phyloP scores from a whole-genome alignment of 352 stramenopile species.

The Phytophthora rubi region DNA sequence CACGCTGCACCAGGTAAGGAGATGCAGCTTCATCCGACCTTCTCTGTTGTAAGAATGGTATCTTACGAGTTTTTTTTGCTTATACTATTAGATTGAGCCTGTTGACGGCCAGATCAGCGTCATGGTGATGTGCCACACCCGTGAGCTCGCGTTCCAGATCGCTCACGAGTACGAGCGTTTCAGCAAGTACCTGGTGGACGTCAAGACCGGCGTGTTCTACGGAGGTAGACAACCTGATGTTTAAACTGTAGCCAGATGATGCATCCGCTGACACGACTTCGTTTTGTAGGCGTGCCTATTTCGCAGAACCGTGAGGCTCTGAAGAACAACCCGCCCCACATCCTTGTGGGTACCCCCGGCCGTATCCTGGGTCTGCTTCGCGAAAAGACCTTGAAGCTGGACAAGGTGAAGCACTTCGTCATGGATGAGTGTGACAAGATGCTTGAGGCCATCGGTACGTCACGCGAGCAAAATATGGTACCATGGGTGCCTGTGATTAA shows the following conservation, averaged over 20 bases:
- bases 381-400: conserved; percentile 98
- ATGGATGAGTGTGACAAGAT: conserved; percentile 99
- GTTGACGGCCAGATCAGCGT: conserved; percentile 94
- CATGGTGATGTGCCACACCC: conserved; percentile 99
- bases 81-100: conserved; percentile 76
- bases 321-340: conserved; percentile 97
- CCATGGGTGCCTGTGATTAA: neutral
- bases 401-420: conserved; percentile 99
- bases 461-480: neutral
- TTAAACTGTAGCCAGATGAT: neutral
- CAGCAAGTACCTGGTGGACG: conserved; percentile 97
- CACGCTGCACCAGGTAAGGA: conserved; percentile 97
- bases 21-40: neutral
- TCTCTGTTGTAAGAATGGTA: conserved; percentile 3
- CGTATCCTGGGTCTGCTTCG: conserved; percentile 90
- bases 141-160: conserved; percentile 99
- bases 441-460: conserved; percentile 95
- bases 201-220: conserved; percentile 98
- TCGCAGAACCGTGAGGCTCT: conserved; percentile 95
- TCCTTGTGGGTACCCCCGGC: conserved; percentile 98
- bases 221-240: conserved; percentile 63
- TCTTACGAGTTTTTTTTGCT: conserved; percentile 14
- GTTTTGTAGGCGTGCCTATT: conserved; percentile 89
- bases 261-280: conserved; percentile 14
- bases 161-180: conserved; percentile 99